Base-by-base conservation (phyloP, 2,329 filamentous ascomycete genomes). In the Berkeleyomyces rouxiae region DNA sequence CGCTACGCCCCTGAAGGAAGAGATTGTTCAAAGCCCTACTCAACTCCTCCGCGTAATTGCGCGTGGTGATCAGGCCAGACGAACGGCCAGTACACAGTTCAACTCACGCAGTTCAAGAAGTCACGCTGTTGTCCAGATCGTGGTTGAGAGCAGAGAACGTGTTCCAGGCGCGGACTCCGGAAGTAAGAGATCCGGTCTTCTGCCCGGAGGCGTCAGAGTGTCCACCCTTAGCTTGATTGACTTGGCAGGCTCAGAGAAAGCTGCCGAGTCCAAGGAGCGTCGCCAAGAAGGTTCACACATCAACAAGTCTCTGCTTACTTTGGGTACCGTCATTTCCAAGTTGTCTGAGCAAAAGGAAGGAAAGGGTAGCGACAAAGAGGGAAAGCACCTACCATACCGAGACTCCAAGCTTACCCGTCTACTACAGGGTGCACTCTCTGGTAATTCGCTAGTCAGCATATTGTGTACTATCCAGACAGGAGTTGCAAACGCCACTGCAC, bases 91-190 rank as follows among this genome's bases (percentile, higher is more conserved):
- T 72, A 99, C 93, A 0, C 93, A 99, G 70, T 99, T 95, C 79
- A 99, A 99, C 71, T 83, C 91, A 23, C 85, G 92, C 68, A 97
- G 92, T 76, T 99, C 93, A 58, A 89, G 93, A 75, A 96, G 90
- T 81, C 93, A 99, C 70, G 93, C 93, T 0, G 93, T 99, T 23
- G 93, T 99, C 44, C 93, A 99, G 73, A 99, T 99, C 68, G 92
- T 99, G 1, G 93, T 99, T 10, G 93, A 99, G 73, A 96, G 91
- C 71, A 83, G 93, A 72, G 92, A 96, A 73, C 87, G 93, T 57
- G 82, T 86, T 49, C 83, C 88, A 0, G 78, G 79, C 7, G 77
- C 74, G 5, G 66, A 72, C 1, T 73, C 74, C 10, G 83, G 85
- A 13, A 81, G 77, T 69, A 88, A 88, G 70, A 81, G 88, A 59